These are phyloP conservation scores for Cercospora citrullina DNA, from an alignment of 2,329 filamentous ascomycete genomes.

Conservation along the genomic window DNA sequence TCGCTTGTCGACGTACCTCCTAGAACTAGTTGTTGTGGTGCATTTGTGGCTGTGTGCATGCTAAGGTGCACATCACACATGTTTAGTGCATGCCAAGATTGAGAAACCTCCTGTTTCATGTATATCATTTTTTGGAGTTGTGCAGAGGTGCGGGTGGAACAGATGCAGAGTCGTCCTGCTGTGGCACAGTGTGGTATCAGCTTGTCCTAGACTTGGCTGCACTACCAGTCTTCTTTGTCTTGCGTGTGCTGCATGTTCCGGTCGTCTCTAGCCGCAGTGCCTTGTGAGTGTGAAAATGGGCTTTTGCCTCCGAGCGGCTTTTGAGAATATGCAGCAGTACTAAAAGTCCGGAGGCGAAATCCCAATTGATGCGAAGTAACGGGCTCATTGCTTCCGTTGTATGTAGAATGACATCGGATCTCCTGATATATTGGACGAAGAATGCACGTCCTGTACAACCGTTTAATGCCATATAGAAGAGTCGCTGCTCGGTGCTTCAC, in stretches of 20 bases:
- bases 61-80: neutral
- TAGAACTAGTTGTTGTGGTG: neutral
- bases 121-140: neutral
- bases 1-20: neutral
- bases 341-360: neutral
- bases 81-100: neutral
- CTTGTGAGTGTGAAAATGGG: neutral
- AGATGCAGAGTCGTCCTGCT: neutral
- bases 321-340: neutral
- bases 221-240: neutral
- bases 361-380: neutral
- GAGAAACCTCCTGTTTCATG: neutral
- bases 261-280: neutral
- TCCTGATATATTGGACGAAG: slow-evolving; percentile 13
- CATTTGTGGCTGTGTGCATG: neutral
- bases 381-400: neutral
- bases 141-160: neutral
- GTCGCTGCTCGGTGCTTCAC: neutral
- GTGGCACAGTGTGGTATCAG: neutral
- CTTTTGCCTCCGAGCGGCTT: neutral
- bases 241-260: neutral
- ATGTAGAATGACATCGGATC: neutral
- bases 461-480: neutral
- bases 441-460: slow-evolving; percentile 7
- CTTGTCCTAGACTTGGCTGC: neutral